Percentiles rank a stretch among this genome's conserved stretches.
These are phyloP conservation scores for Drosera spatulata DNA, from an alignment of 179 eudicot species.

Conservation along the genomic window DNA sequence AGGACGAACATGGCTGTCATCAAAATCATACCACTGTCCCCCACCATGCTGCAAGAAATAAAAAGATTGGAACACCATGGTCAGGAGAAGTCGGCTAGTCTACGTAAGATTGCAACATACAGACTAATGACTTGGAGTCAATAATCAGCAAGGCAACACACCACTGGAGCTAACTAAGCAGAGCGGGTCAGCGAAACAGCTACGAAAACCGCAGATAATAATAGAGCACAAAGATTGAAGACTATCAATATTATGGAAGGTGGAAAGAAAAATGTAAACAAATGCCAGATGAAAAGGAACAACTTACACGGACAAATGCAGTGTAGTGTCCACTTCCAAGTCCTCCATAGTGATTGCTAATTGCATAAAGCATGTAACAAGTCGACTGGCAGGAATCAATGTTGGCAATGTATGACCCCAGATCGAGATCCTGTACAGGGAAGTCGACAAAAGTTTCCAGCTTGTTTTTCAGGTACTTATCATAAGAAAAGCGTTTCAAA, in stretches of 20 bases:
- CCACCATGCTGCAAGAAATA: conserved; percentile 58
- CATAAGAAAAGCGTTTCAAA: conserved; percentile 86
- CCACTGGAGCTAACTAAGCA: conserved; percentile 11
- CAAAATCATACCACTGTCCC: conserved; percentile 90
- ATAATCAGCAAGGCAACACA: no score
- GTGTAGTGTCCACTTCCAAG: conserved; percentile 97
- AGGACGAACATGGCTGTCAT: conserved; percentile 77
- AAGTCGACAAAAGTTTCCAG: conserved; percentile 84
- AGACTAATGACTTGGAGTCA: no score
- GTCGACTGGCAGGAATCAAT: conserved; percentile 30
- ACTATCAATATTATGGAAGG: not conserved
- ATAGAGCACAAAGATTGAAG: no score
- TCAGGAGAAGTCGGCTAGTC: not conserved
- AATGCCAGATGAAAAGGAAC: not conserved
- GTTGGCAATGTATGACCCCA: conserved; percentile 61
- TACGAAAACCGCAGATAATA: no score
- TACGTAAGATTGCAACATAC: no score
- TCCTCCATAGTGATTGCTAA: conserved; percentile 99
- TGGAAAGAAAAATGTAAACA: conserved; percentile 1
- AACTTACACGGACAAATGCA: conserved; percentile 84
- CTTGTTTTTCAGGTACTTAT: conserved; percentile 82
- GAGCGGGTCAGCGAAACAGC: no score
- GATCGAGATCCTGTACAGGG: conserved; percentile 67
- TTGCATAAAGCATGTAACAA: conserved; percentile 72
- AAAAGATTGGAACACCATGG: conserved; percentile 2